Base-by-base conservation (phyloP, 2,329 filamentous ascomycete genomes). In the Phaeosphaeriaceae sp. region DNA sequence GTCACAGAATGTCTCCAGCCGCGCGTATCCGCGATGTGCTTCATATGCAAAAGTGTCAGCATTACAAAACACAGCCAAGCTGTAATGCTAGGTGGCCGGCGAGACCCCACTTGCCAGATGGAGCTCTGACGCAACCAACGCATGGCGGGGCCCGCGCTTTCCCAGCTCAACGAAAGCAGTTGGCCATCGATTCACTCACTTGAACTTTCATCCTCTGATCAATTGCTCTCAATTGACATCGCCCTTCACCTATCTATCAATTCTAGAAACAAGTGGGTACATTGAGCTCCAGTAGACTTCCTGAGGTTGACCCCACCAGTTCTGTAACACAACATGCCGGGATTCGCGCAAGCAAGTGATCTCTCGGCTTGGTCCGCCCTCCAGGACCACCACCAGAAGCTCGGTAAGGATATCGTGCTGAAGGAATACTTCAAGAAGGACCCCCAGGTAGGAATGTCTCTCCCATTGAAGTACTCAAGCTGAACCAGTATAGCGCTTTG, bases 341-440 rank as follows among this genome's bases (percentile, higher is more conserved):
- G 81, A 63, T 88, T 97, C 88, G 86, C 92, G 70, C 93, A 96
- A 84, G 90, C 94, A 70, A 93, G 89, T 77, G 91, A 93, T 65
- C 90, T 97, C 70, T 85, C 89, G 71, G 89, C 93, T 76, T 99
- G 95, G 94, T 87, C 91, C 78, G 88, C 91, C 78, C 93, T 99
- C 76, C 92, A 97, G 83, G 86, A 92, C 74, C 94, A 98, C 82
- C 93, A 96, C 82, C 89, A 92, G 80, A 86, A 85, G 64, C 87
- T 95, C 49, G 94, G 93, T 75, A 94, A 94, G 83, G 89, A 90
- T 77, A 95, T 98, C 77, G 90, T 97, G 65, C 87, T 98, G 67
- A 97, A 97, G 84, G 91, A 97, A 67, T 92, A 92, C 78, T 99
- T 98, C 81, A 86, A 92, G 74, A 89, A 92, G 71, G 94, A 99